Evolutionary conservation across 2,329 filamentous ascomycete species (phyloP).

Genomic region (Setomelanomma holmii): DNA sequence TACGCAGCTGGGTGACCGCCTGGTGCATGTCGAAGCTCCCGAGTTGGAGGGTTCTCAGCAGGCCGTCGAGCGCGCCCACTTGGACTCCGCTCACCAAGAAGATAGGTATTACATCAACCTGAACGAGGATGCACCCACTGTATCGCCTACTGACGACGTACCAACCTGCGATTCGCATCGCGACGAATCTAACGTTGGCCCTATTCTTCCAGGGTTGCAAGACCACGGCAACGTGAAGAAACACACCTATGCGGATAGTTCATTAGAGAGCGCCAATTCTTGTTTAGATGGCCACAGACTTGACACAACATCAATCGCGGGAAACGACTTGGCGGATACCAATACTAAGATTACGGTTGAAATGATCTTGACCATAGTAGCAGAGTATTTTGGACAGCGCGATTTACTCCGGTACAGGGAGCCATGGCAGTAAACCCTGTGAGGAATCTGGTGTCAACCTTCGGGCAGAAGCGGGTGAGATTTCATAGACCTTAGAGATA

Average conservation of each 20-base stretch:
- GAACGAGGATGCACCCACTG: too few species aligned
- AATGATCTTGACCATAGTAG: constrained; percentile 88
- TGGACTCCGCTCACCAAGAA: too few species aligned
- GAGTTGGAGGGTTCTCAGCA: background rate
- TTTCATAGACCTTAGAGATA: constrained; percentile 1
- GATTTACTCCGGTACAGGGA: constrained; percentile 81
- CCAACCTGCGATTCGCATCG: too few species aligned
- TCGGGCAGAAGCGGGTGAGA: background rate
- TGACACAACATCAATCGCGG: too few species aligned
- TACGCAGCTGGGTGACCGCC: constrained; percentile 47
- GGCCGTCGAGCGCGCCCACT: background rate
- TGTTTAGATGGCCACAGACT: too few species aligned
- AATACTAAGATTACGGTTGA: constrained; percentile 74
- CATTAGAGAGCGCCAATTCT: too few species aligned
- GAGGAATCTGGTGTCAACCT: background rate
- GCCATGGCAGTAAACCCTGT: constrained; percentile 16
- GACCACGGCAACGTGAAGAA: too few species aligned
- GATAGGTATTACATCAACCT: too few species aligned
- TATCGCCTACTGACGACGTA: too few species aligned
- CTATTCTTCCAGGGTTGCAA: too few species aligned
- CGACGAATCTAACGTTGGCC: too few species aligned
- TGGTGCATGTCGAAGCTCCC: constrained; percentile 27
- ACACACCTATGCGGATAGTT: too few species aligned
- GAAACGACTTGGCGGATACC: constrained; percentile 48
- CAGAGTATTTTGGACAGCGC: constrained; percentile 87